Percentiles rank a stretch among this genome's conserved stretches.
phyloP scores from a whole-genome alignment of 768 basidiomycete genomes.

The Lentinula guzmanii region DNA sequence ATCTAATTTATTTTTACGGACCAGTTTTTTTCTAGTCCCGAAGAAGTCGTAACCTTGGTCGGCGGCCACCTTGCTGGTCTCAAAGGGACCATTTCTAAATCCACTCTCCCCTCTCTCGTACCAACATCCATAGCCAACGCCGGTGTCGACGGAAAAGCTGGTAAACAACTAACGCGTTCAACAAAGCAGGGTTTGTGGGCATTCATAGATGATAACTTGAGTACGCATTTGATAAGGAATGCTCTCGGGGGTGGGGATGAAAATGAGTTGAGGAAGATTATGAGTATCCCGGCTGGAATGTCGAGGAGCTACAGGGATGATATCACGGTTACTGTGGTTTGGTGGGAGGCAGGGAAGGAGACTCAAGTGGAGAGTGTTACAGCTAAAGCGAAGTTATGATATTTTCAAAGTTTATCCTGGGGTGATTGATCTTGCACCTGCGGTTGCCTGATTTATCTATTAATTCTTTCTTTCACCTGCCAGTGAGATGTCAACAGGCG shows the following conservation, averaged over 20 bases:
- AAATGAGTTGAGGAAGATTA: slow-evolving; percentile 43
- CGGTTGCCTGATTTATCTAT: no score
- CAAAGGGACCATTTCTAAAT: slow-evolving; percentile 57
- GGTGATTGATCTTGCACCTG: no score
- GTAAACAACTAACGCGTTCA: slow-evolving; percentile 43
- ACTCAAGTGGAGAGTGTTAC: slow-evolving; percentile 23
- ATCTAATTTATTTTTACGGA: not conserved
- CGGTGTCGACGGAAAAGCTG: slow-evolving; percentile 55
- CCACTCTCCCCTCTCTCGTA: slow-evolving; percentile 47
- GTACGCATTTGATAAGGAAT: slow-evolving; percentile 83
- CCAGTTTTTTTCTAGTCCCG: slow-evolving; percentile 44
- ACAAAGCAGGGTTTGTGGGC: slow-evolving; percentile 53
- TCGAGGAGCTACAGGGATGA: slow-evolving; percentile 81
- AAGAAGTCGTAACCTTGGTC: slow-evolving; percentile 84
- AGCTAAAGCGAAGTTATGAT: slow-evolving; percentile 48
- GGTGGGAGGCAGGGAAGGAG: slow-evolving; percentile 73
- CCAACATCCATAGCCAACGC: slow-evolving; percentile 35
- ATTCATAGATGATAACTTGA: slow-evolving; percentile 74
- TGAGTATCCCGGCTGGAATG: slow-evolving; percentile 81
- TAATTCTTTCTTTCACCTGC: no score
- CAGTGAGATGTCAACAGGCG: no score
- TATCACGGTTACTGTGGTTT: slow-evolving; percentile 77
- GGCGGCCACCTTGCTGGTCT: slow-evolving; percentile 74
- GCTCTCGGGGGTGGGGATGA: slow-evolving; percentile 85
- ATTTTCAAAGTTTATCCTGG: no score